Conservation (phyloP, 2,329 filamentous ascomycete species). For the Calonectria naviculata region DNA sequence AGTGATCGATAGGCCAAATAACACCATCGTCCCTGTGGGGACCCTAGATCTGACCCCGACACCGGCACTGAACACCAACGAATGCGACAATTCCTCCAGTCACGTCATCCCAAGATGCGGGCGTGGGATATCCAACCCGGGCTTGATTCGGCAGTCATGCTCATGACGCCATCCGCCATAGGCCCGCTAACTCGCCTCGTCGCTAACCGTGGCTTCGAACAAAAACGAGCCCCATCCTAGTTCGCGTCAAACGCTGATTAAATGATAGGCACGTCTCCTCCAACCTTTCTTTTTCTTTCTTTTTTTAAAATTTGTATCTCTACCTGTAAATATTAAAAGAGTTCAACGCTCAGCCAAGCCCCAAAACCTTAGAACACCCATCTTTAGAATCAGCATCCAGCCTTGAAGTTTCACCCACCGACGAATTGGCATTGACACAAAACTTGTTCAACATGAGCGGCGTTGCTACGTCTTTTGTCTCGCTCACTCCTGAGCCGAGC, state of each 20-base stretch:
- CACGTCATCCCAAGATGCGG: slow-evolving; percentile 35
- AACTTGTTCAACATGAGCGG: slow-evolving; percentile 25
- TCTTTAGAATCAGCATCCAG: background rate
- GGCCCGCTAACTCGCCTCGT: slow-evolving; percentile 12
- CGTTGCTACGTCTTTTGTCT: slow-evolving; percentile 20
- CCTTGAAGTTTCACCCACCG: background rate
- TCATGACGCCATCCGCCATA: slow-evolving; percentile 37
- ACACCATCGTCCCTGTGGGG: slow-evolving; percentile 39
- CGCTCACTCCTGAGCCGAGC: slow-evolving; percentile 30
- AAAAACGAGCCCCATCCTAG: slow-evolving; percentile 20
- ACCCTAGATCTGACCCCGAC: slow-evolving; percentile 29
- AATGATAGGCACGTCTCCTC: slow-evolving; percentile 15
- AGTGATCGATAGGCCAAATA: slow-evolving; percentile 41
- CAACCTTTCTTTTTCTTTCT: background rate
- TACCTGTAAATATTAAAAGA: background rate
- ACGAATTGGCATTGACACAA: background rate
- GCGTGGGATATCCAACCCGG: slow-evolving; percentile 25
- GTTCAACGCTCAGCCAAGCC: background rate
- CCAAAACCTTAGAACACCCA: background rate
- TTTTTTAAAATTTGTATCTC: background rate
- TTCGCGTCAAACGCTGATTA: background rate
- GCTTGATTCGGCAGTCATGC: slow-evolving; percentile 31
- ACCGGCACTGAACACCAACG: slow-evolving; percentile 26
- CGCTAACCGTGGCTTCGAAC: slow-evolving; percentile 8
- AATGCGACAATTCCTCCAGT: slow-evolving; percentile 21